phyloP scores from a whole-genome alignment of 768 basidiomycete species.

The Lactarius akahatsu region DNA sequence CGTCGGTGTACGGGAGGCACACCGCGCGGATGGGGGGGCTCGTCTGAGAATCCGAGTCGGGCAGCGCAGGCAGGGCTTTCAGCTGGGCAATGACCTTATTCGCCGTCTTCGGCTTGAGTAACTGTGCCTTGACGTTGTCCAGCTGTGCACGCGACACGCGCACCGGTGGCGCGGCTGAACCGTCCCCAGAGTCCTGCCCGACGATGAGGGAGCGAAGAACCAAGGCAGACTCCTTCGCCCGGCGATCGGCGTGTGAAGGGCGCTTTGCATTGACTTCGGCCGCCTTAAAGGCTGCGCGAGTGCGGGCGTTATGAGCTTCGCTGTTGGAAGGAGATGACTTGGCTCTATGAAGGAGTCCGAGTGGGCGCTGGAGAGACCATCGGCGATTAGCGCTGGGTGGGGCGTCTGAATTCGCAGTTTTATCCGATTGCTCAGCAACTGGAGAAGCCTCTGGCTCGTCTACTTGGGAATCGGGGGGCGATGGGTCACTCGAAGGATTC shows the following conservation, averaged over 20 bases:
- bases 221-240: constrained; percentile 62
- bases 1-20: constrained; percentile 63
- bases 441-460: not conserved
- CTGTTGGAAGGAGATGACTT: constrained; percentile 4
- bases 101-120: constrained; percentile 64
- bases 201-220: constrained; percentile 67
- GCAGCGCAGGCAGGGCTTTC: constrained; percentile 53
- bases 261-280: not conserved
- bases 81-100: constrained; percentile 73
- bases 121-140: constrained; percentile 63
- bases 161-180: constrained; percentile 36
- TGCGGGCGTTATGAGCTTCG: constrained; percentile 6
- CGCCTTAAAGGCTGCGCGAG: constrained; percentile 2
- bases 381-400: constrained; percentile 1
- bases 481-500: not conserved
- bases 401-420: no score
- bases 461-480: not conserved
- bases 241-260: constrained; percentile 49
- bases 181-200: constrained; percentile 39
- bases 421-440: not conserved
- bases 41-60: constrained; percentile 32
- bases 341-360: constrained; percentile 15
- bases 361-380: constrained; percentile 16
- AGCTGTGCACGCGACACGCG: constrained; percentile 52
- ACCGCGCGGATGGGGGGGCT: constrained; percentile 72